Conservation (phyloP, 345 rosid species). For the Eucalyptus marginata region DNA sequence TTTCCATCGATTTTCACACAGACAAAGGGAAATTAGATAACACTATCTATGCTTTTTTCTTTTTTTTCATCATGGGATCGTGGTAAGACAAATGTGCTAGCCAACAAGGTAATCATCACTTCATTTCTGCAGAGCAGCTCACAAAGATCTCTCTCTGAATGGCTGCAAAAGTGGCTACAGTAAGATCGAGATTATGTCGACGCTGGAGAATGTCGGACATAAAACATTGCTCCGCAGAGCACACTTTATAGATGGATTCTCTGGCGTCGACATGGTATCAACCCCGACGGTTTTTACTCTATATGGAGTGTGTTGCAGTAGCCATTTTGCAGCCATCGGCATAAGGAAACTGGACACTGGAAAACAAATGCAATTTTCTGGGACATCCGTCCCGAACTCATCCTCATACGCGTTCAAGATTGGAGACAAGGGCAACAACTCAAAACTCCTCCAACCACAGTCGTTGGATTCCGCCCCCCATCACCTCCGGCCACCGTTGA, state of each 20-base stretch:
- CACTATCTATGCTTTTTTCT: background rate
- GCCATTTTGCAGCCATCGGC: background rate
- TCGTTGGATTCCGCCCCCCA: background rate
- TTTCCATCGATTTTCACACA: background rate
- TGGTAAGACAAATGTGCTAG: background rate
- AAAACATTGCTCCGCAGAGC: too few species aligned
- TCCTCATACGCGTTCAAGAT: background rate
- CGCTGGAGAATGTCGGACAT: too few species aligned
- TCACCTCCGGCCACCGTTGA: too few species aligned
- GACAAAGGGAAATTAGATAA: background rate
- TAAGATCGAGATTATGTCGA: background rate
- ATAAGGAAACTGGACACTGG: fast-evolving
- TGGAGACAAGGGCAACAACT: background rate
- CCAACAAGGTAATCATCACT: background rate
- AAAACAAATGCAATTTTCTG: background rate
- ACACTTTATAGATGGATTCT: too few species aligned
- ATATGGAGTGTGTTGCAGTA: background rate
- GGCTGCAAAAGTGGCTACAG: background rate
- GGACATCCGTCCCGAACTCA: background rate
- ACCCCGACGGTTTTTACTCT: background rate
- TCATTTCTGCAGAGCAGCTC: background rate
- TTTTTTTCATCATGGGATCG: background rate
- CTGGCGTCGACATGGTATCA: background rate
- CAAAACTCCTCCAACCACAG: background rate
- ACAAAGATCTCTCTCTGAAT: background rate